Evolutionary conservation across 78 protist genomes (phyloP).

Genomic region (Chrysochromulina tobinii): DNA sequence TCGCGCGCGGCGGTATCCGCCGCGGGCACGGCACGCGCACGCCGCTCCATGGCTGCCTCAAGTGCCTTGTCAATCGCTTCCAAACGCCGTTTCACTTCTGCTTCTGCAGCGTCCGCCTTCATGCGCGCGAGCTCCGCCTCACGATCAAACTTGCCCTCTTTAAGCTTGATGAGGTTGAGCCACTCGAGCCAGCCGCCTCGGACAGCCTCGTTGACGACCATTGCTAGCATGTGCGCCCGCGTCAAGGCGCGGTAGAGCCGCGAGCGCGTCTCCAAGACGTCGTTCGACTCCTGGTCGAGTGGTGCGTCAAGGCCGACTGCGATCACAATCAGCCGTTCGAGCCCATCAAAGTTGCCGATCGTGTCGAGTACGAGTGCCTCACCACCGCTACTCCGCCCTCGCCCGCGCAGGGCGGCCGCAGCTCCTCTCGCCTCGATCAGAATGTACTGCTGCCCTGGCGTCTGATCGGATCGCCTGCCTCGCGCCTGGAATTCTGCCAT

Average conservation of each 20-base stretch:
- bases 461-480: background rate
- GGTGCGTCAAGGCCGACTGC: background rate
- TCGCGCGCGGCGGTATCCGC: too few species aligned
- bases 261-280: background rate
- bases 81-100: too few species aligned
- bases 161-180: too few species aligned
- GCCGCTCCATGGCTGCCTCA: too few species aligned
- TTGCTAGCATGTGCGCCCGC: background rate
- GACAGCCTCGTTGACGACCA: background rate
- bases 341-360: background rate
- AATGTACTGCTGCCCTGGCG: background rate
- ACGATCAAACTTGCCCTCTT: too few species aligned
- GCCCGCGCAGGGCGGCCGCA: too few species aligned
- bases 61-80: too few species aligned
- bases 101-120: too few species aligned
- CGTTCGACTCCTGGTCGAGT: background rate
- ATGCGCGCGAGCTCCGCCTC: too few species aligned
- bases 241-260: background rate
- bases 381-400: background rate
- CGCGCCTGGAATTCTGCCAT: background rate
- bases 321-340: background rate
- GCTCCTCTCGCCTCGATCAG: background rate
- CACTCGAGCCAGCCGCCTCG: background rate
- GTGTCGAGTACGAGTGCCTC: background rate
- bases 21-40: too few species aligned